Evolutionary conservation across 2,329 filamentous ascomycete species (phyloP).

Genomic region (Diaporthe australafricana): DNA sequence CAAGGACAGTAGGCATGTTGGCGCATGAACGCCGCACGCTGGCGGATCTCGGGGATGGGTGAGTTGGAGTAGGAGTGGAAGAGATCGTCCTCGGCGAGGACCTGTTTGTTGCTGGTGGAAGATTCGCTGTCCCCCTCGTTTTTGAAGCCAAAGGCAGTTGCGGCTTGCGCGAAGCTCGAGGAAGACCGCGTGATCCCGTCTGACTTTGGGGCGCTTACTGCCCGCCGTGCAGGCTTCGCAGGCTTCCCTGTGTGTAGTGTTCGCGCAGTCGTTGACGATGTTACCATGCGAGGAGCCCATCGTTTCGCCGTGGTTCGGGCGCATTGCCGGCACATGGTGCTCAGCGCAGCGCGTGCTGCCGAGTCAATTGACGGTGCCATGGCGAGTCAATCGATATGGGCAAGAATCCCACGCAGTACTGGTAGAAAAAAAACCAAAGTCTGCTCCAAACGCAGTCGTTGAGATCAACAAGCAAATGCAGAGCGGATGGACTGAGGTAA

Average conservation of each 20-base stretch:
- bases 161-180: slow-evolving; percentile 34
- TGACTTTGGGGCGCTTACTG: slow-evolving; percentile 9
- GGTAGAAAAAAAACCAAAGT: neutral
- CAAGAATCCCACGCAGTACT: neutral
- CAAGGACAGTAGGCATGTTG: slow-evolving; percentile 96
- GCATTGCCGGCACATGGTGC: slow-evolving; percentile 38
- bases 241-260: slow-evolving; percentile 32
- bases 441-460: neutral
- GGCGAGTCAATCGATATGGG: neutral
- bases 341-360: slow-evolving; percentile 36
- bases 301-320: slow-evolving; percentile 28
- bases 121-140: neutral
- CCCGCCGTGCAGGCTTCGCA: slow-evolving; percentile 9
- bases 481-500: neutral
- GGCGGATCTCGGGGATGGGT: slow-evolving; percentile 87
- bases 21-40: slow-evolving; percentile 89
- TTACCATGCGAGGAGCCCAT: slow-evolving; percentile 30
- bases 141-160: slow-evolving; percentile 23
- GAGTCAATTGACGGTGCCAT: slow-evolving; percentile 37
- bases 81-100: slow-evolving; percentile 80
- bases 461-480: neutral
- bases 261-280: slow-evolving; percentile 21
- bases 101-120: slow-evolving; percentile 39
- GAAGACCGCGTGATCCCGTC: slow-evolving; percentile 14
- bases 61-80: slow-evolving; percentile 94